Evolutionary conservation across 768 basidiomycete genomes (phyloP).

Genomic region (Infundibulicybe gibba): DNA sequence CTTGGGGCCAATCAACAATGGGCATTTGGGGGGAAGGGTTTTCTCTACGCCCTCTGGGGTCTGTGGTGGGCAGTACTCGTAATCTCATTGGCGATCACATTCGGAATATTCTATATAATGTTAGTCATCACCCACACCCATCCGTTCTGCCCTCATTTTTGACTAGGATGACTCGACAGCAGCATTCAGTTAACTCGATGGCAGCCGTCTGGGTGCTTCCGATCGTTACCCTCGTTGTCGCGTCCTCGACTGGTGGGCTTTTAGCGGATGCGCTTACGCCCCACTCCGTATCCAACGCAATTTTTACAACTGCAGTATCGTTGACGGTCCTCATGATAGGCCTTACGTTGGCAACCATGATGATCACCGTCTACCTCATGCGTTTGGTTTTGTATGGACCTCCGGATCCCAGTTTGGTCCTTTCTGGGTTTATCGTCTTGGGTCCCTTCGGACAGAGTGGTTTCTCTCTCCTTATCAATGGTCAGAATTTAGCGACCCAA

Average conservation of each 20-base stretch:
- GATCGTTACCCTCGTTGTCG: slow-evolving; percentile 57
- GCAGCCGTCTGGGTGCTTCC: slow-evolving; percentile 62
- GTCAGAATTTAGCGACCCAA: slow-evolving; percentile 31
- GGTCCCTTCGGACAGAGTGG: slow-evolving; percentile 61
- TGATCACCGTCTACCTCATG: slow-evolving; percentile 49
- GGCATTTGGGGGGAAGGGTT: slow-evolving; percentile 47
- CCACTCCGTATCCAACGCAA: slow-evolving; percentile 31
- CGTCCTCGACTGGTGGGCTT: slow-evolving; percentile 51
- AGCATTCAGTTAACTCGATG: slow-evolving; percentile 42
- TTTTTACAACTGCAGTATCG: slow-evolving; percentile 45
- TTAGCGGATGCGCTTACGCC: slow-evolving; percentile 38
- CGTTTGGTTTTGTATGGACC: slow-evolving; percentile 47
- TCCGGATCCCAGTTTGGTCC: slow-evolving; percentile 31
- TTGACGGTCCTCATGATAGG: slow-evolving; percentile 26
- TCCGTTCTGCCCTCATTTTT: background rate
- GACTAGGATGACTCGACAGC: slow-evolving; percentile 49
- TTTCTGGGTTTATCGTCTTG: slow-evolving; percentile 51
- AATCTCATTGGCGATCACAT: slow-evolving; percentile 37
- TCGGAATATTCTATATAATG: slow-evolving; percentile 17
- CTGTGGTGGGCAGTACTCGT: slow-evolving; percentile 69
- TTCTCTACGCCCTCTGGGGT: slow-evolving; percentile 56
- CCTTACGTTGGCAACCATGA: slow-evolving; percentile 47
- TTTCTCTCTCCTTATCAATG: slow-evolving; percentile 42
- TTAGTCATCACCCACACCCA: slow-evolving; percentile 5
- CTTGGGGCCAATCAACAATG: slow-evolving; percentile 39